Conservation (phyloP, 2,329 filamentous ascomycete species). For the Alternaria infectoria region DNA sequence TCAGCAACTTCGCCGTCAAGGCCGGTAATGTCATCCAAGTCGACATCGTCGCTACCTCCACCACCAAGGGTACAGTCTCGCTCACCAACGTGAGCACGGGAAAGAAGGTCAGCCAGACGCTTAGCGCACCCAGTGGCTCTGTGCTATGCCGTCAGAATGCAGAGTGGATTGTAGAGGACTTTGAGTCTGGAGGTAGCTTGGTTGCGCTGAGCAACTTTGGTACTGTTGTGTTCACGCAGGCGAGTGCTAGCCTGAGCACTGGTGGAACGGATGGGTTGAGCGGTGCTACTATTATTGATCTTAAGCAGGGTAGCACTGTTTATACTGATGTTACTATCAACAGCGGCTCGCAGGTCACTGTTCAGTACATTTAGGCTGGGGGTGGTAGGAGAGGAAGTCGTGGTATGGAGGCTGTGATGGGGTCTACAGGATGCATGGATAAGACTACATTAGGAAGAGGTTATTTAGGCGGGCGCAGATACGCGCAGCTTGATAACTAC, state of each 20-base stretch:
- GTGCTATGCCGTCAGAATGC: constrained; percentile 52
- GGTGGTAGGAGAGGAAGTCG: background rate
- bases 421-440: no score
- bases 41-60: constrained; percentile 50
- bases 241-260: background rate
- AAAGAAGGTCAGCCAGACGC: constrained; percentile 59
- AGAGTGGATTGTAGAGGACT: constrained; percentile 60
- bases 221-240: background rate
- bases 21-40: constrained; percentile 56
- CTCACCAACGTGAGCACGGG: constrained; percentile 62
- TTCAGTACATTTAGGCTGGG: background rate
- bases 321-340: constrained; percentile 3
- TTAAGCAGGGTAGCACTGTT: constrained; percentile 3
- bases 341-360: constrained; percentile 3
- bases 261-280: background rate
- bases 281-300: background rate
- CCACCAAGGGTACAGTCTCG: constrained; percentile 53
- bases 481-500: no score
- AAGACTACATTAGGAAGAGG: no score
- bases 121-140: constrained; percentile 35
- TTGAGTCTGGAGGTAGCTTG: background rate
- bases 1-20: constrained; percentile 53
- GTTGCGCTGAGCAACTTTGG: background rate
- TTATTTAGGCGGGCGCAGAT: no score
- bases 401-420: no score